Conservation (phyloP, 2,329 filamentous ascomycete species). For the Sporothrix humicola region DNA sequence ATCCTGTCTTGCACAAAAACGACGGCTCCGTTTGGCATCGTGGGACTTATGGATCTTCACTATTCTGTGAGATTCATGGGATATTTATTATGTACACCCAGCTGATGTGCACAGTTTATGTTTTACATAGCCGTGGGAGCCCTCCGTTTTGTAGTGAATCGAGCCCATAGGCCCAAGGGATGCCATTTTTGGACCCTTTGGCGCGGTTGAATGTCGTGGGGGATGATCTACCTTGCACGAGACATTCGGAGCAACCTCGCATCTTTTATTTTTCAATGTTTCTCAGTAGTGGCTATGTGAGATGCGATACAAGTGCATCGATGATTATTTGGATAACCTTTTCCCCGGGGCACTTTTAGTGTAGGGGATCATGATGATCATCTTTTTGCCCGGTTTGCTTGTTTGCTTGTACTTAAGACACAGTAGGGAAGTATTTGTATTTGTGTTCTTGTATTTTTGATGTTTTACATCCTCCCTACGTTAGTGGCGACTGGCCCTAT, state of each 20-base stretch:
- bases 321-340: conserved; percentile 6
- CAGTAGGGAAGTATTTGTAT: background rate
- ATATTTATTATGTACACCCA: background rate
- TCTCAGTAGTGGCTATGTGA: no score
- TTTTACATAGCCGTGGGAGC: background rate
- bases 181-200: background rate
- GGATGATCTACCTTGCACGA: conserved; percentile 14
- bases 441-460: background rate
- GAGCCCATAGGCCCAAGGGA: no score
- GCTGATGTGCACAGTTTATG: conserved; percentile 15
- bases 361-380: background rate
- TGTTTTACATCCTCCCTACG: conserved; percentile 10
- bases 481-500: background rate
- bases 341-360: background rate
- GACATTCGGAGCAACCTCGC: conserved; percentile 26
- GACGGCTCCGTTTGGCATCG: background rate
- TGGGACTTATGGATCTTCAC: background rate
- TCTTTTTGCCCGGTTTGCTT: background rate
- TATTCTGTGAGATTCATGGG: background rate
- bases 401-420: no score
- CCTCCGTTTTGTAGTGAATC: background rate
- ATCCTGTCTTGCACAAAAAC: background rate
- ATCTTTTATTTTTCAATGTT: background rate
- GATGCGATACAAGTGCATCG: no score
- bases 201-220: background rate